Conservation (phyloP, 768 basidiomycete species). For the Collybia nuda region DNA sequence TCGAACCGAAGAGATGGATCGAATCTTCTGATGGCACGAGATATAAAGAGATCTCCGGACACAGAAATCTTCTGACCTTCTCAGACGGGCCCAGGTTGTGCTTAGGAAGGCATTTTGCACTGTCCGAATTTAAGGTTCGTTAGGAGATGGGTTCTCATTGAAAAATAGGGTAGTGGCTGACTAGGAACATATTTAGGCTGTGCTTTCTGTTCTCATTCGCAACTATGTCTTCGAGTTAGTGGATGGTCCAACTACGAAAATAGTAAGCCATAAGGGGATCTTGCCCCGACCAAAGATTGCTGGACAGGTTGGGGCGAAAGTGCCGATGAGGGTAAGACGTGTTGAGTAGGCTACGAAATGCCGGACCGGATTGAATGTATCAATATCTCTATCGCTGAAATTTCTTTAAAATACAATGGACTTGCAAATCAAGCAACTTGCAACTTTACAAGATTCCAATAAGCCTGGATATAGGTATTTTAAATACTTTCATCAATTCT, state of each 20-base stretch:
- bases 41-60: slow-evolving; percentile 33
- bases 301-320: slow-evolving; percentile 29
- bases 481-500: too few relatives aligned
- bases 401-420: too few relatives aligned
- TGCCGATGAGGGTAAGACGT: slow-evolving; percentile 33
- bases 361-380: too few relatives aligned
- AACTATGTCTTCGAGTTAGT: neutral
- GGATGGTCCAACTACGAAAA: too few relatives aligned
- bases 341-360: slow-evolving; percentile 19
- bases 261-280: slow-evolving; percentile 17
- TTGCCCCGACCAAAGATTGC: slow-evolving; percentile 37
- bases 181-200: too few relatives aligned
- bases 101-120: slow-evolving; percentile 41
- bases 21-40: slow-evolving; percentile 13
- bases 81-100: slow-evolving; percentile 45
- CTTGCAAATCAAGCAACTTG: too few relatives aligned
- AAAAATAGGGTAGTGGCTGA: too few relatives aligned
- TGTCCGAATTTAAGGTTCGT: slow-evolving; percentile 39
- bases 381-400: too few relatives aligned
- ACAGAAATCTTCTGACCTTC: slow-evolving; percentile 42
- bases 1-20: slow-evolving; percentile 45
- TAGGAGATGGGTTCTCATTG: too few relatives aligned
- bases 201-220: too few relatives aligned
- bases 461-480: too few relatives aligned
- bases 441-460: too few relatives aligned